Base-by-base conservation (phyloP, 495 filamentous ascomycete species). In the Immersiella caudata region DNA sequence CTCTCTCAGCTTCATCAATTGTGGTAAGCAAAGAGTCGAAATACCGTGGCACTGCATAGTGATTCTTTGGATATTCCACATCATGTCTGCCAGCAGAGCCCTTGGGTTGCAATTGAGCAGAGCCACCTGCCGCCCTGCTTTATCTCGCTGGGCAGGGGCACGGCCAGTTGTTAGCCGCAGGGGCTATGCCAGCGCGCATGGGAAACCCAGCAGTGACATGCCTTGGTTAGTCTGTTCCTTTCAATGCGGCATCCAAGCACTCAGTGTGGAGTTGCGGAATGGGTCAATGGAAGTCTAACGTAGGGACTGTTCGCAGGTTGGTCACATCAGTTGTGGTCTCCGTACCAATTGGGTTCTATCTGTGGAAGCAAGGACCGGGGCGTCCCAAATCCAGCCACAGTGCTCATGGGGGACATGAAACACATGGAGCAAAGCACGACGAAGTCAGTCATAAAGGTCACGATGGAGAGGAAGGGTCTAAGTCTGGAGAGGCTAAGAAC, bases 261-360 rank as follows among this genome's bases (percentile, higher is more conserved):
- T 12, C 5, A 18, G 12, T 12, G 33, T 46, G 40, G 40, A 46
- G 11, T 46, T 46, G 40, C 14, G 40, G 16, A 46, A 14, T 14
- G 6, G 40, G 40, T 18, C n/a, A n/a, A n/a, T n/a, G n/a, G 16
- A 35, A 20, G 2, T 22, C 51, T 68, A 64, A 63, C 40, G 16
- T 2, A 2, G 40, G 5, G 11, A 36, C 29, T 21, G 0, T 0
- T n/a, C 7, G 1, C 22, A 75, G 72, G 70, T 40, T 68, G 20
- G 35, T 73, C 29, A 66, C 65, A 11, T 62, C 74, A 18, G 62
- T 70, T 16, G 72, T 27, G 4, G 33, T 76, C 20, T 64, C 70
- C 0, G 6, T 73, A 0, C 72, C 72, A 0, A 66, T 62, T 27
- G 46, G 65, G n/a, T n/a, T 69, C 1, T 69, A 67, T 24, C n/a